These are phyloP conservation scores for Gracilaria domingensis DNA, from an alignment of 23 red algal genomes.

Conservation along the genomic window DNA sequence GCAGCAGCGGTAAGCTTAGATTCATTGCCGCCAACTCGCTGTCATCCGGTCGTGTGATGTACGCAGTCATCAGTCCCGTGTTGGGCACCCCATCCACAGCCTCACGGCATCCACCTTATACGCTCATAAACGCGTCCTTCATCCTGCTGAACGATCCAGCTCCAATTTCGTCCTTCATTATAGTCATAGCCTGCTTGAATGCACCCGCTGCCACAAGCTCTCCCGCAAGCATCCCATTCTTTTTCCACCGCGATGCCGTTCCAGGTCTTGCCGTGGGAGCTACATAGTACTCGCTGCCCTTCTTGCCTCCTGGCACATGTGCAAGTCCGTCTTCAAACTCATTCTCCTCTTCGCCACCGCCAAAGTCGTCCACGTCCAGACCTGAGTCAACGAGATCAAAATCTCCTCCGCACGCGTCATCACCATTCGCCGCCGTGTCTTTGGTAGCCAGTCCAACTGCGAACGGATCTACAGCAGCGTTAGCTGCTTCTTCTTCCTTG, in stretches of 20 bases:
- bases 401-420: constrained; percentile 72
- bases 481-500: constrained; percentile 46
- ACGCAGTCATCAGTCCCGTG: constrained; percentile 54
- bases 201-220: constrained; percentile 88
- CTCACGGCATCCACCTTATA: constrained; percentile 64
- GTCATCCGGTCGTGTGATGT: constrained; percentile 35
- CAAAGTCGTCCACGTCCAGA: neutral
- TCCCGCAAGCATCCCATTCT: constrained; percentile 58
- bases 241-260: constrained; percentile 60
- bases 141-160: constrained; percentile 51
- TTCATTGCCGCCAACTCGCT: constrained; percentile 30
- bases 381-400: constrained; percentile 67
- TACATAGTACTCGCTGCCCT: constrained; percentile 75
- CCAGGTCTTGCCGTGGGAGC: constrained; percentile 74
- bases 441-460: constrained; percentile 59
- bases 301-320: neutral
- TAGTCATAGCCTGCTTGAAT: constrained; percentile 78
- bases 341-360: constrained; percentile 21
- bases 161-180: constrained; percentile 74
- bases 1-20: constrained; percentile 51
- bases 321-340: constrained; percentile 62
- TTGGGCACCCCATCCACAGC: constrained; percentile 50
- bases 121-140: constrained; percentile 69
- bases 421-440: constrained; percentile 59
- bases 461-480: constrained; percentile 78